phyloP scores from a whole-genome alignment of 2,329 filamentous ascomycete genomes.

The Pseudocercospora ulei region DNA sequence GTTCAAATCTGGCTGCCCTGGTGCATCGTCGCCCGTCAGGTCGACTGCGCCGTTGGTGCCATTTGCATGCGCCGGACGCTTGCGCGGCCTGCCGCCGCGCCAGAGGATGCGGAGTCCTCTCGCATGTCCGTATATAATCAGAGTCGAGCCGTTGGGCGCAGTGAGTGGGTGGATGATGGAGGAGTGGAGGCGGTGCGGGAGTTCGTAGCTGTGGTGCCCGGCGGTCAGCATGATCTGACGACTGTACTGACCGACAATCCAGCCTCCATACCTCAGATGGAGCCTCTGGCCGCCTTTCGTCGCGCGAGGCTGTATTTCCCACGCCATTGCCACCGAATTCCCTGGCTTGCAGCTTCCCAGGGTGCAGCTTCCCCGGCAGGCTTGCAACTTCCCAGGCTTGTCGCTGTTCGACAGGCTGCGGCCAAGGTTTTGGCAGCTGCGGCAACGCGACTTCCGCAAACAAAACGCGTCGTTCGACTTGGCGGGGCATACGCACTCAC shows the following conservation, averaged over 20 bases:
- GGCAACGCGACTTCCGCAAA: conserved; percentile 10
- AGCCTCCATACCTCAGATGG: conserved; percentile 29
- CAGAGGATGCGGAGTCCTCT: conserved; percentile 51
- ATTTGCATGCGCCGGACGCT: conserved; percentile 4
- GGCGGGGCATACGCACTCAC: conserved; percentile 1
- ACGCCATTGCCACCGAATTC: background rate
- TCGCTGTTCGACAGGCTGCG: conserved; percentile 8
- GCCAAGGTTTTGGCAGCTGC: conserved; percentile 10
- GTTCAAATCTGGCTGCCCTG: conserved; percentile 37
- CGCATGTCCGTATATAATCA: conserved; percentile 52
- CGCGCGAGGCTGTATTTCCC: conserved; percentile 26
- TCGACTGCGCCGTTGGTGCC: conserved; percentile 40
- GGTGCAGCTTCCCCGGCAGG: conserved; percentile 20
- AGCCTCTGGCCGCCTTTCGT: conserved; percentile 30
- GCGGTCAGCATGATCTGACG: conserved; percentile 7
- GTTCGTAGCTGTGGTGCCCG: conserved; percentile 45
- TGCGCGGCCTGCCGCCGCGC: conserved; percentile 45
- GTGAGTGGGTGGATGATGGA: conserved; percentile 50
- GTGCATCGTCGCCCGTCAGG: conserved; percentile 50
- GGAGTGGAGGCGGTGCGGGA: conserved; percentile 49
- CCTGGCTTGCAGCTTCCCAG: conserved; percentile 29
- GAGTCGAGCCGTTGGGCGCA: conserved; percentile 52
- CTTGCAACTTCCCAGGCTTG: conserved; percentile 7
- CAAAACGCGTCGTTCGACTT: conserved; percentile 15
- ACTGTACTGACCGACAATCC: background rate